phyloP scores from a whole-genome alignment of 169 alveolate species.

The Plasmodium knowlesi region DNA sequence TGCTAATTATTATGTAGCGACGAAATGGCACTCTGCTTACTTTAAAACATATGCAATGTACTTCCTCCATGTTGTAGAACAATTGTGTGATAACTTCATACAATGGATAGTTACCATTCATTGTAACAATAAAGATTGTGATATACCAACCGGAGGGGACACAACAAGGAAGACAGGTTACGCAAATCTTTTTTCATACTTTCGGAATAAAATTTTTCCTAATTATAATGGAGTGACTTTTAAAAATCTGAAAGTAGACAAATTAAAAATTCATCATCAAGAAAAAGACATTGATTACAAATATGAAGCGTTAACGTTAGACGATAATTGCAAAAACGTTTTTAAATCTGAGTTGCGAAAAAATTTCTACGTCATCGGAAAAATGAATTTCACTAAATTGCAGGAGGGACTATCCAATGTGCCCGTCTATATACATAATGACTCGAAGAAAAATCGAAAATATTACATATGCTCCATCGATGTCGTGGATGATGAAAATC shows the following conservation, averaged over 20 bases:
- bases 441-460: neutral
- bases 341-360: neutral
- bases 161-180: neutral
- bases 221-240: neutral
- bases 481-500: neutral
- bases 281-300: slow-evolving; percentile 17
- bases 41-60: neutral
- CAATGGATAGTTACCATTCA: neutral
- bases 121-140: neutral
- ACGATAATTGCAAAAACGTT: neutral
- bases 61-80: neutral
- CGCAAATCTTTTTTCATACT: neutral
- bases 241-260: slow-evolving; percentile 2
- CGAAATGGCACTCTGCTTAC: neutral
- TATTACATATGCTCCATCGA: slow-evolving; percentile 10
- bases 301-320: slow-evolving; percentile 3
- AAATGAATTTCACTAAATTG: neutral
- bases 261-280: slow-evolving; percentile 21
- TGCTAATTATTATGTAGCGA: neutral
- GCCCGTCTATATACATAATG: slow-evolving; percentile 8
- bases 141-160: neutral
- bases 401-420: neutral
- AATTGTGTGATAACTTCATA: neutral
- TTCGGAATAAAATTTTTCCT: neutral
- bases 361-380: slow-evolving; percentile 16